phyloP scores from a whole-genome alignment of 768 basidiomycete species.

The Trichaptum fuscoviolaceum region DNA sequence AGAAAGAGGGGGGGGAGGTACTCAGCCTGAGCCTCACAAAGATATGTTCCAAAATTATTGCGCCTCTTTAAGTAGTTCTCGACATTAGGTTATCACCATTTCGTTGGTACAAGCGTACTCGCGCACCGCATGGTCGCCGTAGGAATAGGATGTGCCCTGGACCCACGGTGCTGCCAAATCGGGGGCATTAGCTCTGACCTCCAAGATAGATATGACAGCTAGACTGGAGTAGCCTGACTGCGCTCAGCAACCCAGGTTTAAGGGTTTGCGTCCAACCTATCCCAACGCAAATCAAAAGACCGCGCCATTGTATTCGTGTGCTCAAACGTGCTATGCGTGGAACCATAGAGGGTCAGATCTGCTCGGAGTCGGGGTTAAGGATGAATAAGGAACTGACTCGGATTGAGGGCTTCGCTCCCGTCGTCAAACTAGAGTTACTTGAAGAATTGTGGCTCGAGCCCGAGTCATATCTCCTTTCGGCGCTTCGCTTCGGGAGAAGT shows the following conservation, averaged over 20 bases:
- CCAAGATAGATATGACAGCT: neutral
- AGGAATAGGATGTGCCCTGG: neutral
- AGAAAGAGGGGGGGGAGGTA: too few relatives aligned
- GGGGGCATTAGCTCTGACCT: neutral
- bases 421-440: neutral
- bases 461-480: conserved; percentile 1
- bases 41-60: neutral
- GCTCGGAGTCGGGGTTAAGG: neutral
- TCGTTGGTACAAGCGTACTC: neutral
- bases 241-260: neutral
- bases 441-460: neutral
- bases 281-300: neutral
- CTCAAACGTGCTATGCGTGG: too few relatives aligned
- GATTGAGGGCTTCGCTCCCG: neutral
- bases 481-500: neutral
- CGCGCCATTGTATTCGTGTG: neutral
- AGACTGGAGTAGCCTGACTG: neutral
- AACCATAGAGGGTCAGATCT: neutral
- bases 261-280: neutral
- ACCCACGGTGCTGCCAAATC: neutral
- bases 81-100: neutral
- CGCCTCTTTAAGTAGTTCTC: neutral
- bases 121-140: neutral
- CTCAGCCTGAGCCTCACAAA: neutral
- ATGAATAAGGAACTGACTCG: neutral